These are phyloP conservation scores for Rhizopogon salebrosus DNA, from an alignment of 768 basidiomycete species.

Conservation along the genomic window DNA sequence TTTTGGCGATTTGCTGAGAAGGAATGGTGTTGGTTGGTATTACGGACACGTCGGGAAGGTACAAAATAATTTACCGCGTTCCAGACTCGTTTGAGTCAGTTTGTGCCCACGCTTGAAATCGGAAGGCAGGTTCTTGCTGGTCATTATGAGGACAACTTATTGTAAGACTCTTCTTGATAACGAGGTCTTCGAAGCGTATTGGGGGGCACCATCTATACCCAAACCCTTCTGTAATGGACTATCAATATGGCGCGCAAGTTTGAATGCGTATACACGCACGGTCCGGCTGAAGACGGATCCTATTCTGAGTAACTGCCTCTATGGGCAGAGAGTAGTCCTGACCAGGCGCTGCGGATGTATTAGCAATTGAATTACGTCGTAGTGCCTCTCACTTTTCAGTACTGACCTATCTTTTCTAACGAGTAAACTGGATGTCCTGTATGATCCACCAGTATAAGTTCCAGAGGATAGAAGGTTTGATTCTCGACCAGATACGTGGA, in stretches of 20 bases:
- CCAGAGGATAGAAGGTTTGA: constrained; percentile 84
- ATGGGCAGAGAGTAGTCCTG: constrained; percentile 87
- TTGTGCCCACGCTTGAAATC: constrained; percentile 88
- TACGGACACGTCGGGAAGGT: neutral
- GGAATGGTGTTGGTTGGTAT: neutral
- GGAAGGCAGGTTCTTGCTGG: constrained; percentile 81
- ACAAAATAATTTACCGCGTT: constrained; percentile 40
- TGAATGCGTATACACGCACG: constrained; percentile 46
- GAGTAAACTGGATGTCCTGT: constrained; percentile 76
- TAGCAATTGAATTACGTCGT: neutral
- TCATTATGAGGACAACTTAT: constrained; percentile 83
- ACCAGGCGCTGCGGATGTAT: constrained; percentile 55
- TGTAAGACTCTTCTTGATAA: constrained; percentile 63
- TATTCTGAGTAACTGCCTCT: constrained; percentile 77
- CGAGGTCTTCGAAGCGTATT: constrained; percentile 85
- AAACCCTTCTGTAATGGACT: constrained; percentile 69
- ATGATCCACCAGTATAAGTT: constrained; percentile 85
- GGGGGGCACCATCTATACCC: constrained; percentile 92
- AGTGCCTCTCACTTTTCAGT: neutral
- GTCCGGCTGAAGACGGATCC: constrained; percentile 86
- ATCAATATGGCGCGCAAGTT: neutral
- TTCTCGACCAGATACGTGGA: constrained; percentile 93
- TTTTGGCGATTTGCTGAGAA: constrained; percentile 72
- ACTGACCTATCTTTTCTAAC: constrained; percentile 73
- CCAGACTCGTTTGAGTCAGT: constrained; percentile 57